phyloP scores from a whole-genome alignment of 2,329 filamentous ascomycete species.

The Alternaria metachromatica region DNA sequence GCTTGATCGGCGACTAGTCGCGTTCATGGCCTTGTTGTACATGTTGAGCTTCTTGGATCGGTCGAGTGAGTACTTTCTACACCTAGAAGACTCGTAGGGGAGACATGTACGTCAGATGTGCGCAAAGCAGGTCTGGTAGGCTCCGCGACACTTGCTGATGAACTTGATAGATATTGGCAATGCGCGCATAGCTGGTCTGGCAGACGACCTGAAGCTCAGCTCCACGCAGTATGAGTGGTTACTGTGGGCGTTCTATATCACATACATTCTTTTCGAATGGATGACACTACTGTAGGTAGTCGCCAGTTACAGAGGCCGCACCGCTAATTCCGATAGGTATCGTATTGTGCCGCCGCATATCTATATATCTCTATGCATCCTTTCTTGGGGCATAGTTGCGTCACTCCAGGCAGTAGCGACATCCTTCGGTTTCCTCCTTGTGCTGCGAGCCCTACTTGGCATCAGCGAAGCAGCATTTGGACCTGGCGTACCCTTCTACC shows the following conservation, averaged over 20 bases:
- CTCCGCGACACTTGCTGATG: slow-evolving; percentile 7
- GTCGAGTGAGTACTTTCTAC: slow-evolving; percentile 65
- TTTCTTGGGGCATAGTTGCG: slow-evolving; percentile 80
- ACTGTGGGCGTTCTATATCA: slow-evolving; percentile 68
- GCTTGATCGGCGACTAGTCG: slow-evolving; percentile 77
- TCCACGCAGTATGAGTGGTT: slow-evolving; percentile 67
- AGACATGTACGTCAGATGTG: slow-evolving; percentile 33
- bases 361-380: slow-evolving; percentile 69
- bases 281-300: slow-evolving; percentile 64
- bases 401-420: slow-evolving; percentile 67
- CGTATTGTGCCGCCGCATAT: slow-evolving; percentile 66
- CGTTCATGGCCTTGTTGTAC: slow-evolving; percentile 83
- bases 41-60: slow-evolving; percentile 85
- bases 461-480: slow-evolving; percentile 68
- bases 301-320: not conserved
- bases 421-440: slow-evolving; percentile 61
- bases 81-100: not conserved
- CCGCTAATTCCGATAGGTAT: slow-evolving; percentile 49
- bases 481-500: slow-evolving; percentile 68
- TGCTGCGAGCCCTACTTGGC: slow-evolving; percentile 66
- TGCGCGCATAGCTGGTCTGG: slow-evolving; percentile 66
- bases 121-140: not conserved
- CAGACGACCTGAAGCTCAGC: slow-evolving; percentile 61
- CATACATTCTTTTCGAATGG: slow-evolving; percentile 69
- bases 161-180: slow-evolving; percentile 62